Percentiles rank a stretch among this genome's conserved stretches.
phyloP scores from a whole-genome alignment of 352 stramenopile genomes.

The Phytopythium litorale region DNA sequence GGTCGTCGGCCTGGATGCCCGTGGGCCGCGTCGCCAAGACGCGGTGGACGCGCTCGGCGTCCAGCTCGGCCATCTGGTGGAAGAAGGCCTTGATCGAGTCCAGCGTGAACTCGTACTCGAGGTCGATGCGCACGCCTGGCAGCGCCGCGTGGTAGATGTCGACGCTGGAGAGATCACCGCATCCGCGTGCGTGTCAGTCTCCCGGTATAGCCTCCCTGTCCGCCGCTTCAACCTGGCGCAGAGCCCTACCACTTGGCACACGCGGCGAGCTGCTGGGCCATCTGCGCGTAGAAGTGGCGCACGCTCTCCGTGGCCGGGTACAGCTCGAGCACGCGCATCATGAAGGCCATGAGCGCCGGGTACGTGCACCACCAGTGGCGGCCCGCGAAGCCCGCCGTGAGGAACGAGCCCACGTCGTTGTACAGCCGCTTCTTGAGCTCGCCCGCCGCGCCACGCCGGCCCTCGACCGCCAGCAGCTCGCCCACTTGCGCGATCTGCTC shows the following conservation, averaged over 20 bases:
- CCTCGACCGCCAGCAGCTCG: slow-evolving; percentile 21
- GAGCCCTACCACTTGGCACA: slow-evolving; percentile 62
- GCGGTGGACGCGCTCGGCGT: slow-evolving; percentile 61
- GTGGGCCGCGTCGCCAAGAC: slow-evolving; percentile 28
- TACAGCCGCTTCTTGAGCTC: slow-evolving; percentile 70
- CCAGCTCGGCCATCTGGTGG: slow-evolving; percentile 63
- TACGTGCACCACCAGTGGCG: slow-evolving; percentile 81
- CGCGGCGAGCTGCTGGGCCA: slow-evolving; percentile 53
- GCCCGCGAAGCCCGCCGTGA: slow-evolving; percentile 54
- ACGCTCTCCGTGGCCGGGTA: slow-evolving; percentile 69
- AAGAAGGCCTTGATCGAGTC: slow-evolving; percentile 76
- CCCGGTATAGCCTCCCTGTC: too few relatives aligned
- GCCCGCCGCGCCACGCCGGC: slow-evolving; percentile 25
- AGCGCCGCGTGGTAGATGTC: slow-evolving; percentile 81
- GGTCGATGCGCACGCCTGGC: slow-evolving; percentile 61
- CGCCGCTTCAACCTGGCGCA: slow-evolving; percentile 1
- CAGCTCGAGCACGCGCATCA: slow-evolving; percentile 83
- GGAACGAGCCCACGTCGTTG: slow-evolving; percentile 71
- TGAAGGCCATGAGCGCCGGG: slow-evolving; percentile 82
- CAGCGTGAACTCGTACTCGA: slow-evolving; percentile 75
- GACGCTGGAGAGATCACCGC: slow-evolving; percentile 31
- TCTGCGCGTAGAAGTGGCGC: slow-evolving; percentile 67
- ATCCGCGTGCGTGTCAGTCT: background rate
- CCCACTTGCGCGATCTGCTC: slow-evolving; percentile 29
- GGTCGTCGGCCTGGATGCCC: slow-evolving; percentile 14